Evolutionary conservation across 495 filamentous ascomycete species (phyloP).

Genomic region (Immersiella caudata): DNA sequence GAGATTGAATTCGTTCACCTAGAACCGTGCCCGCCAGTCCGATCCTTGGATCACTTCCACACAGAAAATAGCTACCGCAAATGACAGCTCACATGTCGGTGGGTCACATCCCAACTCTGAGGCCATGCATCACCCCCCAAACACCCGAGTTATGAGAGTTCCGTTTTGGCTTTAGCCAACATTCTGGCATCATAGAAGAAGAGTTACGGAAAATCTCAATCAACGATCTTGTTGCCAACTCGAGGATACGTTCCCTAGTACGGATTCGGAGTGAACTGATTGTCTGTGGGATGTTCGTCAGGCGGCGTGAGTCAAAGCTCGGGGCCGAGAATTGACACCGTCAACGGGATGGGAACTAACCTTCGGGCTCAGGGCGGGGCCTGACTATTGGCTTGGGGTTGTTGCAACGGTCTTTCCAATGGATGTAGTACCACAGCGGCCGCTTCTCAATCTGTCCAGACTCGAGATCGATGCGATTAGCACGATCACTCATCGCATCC

Average conservation of each 20-base stretch:
- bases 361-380: constrained; percentile 7
- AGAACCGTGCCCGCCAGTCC: background rate
- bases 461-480: constrained; percentile 1
- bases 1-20: background rate
- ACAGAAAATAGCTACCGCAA: background rate
- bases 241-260: constrained; percentile 1
- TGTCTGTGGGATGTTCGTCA: background rate
- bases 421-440: constrained; percentile 27
- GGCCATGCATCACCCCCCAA: background rate
- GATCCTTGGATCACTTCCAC: background rate
- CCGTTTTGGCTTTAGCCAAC: background rate
- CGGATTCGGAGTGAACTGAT: constrained; percentile 2
- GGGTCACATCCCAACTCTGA: background rate
- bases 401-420: constrained; percentile 28
- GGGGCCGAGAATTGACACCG: background rate
- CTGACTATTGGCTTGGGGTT: background rate
- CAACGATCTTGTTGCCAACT: background rate
- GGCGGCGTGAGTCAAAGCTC: background rate
- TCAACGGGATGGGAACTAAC: constrained; percentile 4
- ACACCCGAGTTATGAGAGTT: background rate
- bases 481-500: constrained; percentile 1
- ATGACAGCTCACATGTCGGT: background rate
- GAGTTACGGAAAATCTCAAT: background rate
- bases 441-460: constrained; percentile 17
- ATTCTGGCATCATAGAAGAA: background rate